Evolutionary conservation across 1,284 basidiomycete species (phyloP).

Genomic region (Ceratobasidium sp.): DNA sequence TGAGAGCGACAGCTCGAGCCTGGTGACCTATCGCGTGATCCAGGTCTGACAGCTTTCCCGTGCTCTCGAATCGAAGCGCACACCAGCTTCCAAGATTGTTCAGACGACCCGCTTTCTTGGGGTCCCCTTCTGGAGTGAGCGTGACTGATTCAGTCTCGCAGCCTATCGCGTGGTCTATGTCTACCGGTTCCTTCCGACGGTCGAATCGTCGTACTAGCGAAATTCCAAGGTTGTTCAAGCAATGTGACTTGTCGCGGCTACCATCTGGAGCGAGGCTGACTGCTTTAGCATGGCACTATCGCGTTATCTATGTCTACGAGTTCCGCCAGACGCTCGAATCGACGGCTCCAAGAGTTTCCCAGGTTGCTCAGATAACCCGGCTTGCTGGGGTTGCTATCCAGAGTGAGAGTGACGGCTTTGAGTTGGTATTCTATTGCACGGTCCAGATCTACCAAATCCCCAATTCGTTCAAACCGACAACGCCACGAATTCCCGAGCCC

Average conservation of each 20-base stretch:
- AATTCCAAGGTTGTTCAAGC: neutral
- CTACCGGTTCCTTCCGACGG: neutral
- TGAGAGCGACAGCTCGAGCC: neutral
- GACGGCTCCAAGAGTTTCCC: neutral
- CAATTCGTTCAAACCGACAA: neutral
- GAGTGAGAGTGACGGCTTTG: neutral
- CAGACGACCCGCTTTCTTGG: neutral
- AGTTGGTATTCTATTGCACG: neutral
- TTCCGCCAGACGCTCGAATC: slow-evolving; percentile 2
- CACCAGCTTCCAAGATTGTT: too few species aligned
- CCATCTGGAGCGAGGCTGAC: neutral
- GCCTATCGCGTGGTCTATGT: neutral
- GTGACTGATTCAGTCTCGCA: neutral
- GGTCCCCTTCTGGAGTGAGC: neutral
- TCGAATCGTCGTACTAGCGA: neutral
- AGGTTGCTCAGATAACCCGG: neutral
- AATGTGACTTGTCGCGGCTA: neutral
- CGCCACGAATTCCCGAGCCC: neutral
- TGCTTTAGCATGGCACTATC: neutral
- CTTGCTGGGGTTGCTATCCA: neutral
- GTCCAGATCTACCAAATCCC: neutral
- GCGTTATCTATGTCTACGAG: neutral
- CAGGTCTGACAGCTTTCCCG: neutral
- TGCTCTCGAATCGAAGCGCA: neutral
- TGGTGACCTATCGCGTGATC: neutral